Conservation (phyloP, 1,139 yeast species). For the Citeromyces hawaiiensis region DNA sequence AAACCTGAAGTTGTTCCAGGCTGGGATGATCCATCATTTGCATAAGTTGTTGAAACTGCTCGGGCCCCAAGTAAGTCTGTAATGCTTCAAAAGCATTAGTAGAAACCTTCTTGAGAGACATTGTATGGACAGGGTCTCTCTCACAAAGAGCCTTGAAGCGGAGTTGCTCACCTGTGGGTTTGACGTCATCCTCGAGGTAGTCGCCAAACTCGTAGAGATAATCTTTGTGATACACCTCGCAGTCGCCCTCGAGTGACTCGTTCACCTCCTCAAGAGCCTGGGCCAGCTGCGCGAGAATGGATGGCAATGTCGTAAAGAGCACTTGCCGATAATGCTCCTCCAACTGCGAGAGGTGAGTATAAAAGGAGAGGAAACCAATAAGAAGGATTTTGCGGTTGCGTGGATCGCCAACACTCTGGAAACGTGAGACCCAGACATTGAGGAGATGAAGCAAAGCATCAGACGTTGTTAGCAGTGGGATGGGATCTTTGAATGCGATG, state of each 20-base stretch:
- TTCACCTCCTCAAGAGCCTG: constrained; percentile 63
- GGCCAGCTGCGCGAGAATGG: constrained; percentile 39
- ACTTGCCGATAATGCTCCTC: constrained; percentile 34
- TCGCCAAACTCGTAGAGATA: constrained; percentile 40
- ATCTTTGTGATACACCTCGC: constrained; percentile 48
- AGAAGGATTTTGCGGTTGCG: constrained; percentile 14
- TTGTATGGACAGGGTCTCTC: constrained; percentile 45
- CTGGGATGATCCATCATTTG: constrained; percentile 8
- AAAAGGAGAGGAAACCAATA: constrained; percentile 13
- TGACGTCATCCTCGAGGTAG: constrained; percentile 19
- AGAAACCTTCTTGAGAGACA: constrained; percentile 23
- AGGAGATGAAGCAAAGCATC: not conserved
- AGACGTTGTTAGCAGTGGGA: constrained; percentile 1
- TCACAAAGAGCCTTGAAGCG: constrained; percentile 35
- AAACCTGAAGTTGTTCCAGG: constrained; percentile 6
- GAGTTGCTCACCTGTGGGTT: constrained; percentile 38
- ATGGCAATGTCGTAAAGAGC: constrained; percentile 23
- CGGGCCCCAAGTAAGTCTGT: not conserved
- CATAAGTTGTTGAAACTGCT: not conserved
- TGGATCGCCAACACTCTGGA: constrained; percentile 13
- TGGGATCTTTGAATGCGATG: constrained; percentile 11
- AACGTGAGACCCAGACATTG: constrained; percentile 20
- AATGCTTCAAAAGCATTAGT: constrained; percentile 5
- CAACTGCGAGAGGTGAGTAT: constrained; percentile 6
- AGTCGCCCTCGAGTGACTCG: constrained; percentile 44